phyloP scores from a whole-genome alignment of 306 rosid species.

The Begonia masoniana region DNA sequence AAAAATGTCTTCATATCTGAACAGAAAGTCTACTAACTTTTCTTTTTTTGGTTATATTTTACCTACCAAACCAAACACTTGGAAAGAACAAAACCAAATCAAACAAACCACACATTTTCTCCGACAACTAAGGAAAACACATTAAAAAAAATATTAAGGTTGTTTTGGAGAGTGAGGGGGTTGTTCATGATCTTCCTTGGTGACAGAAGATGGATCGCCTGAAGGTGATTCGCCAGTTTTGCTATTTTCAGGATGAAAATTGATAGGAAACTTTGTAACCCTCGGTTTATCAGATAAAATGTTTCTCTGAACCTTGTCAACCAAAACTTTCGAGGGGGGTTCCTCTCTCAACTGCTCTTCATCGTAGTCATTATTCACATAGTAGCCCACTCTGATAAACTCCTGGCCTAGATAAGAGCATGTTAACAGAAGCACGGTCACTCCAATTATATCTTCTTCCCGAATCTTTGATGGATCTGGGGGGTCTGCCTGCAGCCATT shows the following conservation, averaged over 20 bases:
- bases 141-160: slow-evolving; percentile 9
- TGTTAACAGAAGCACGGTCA: slow-evolving; percentile 65
- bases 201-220: slow-evolving; percentile 22
- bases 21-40: too few relatives aligned
- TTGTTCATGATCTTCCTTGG: slow-evolving; percentile 11
- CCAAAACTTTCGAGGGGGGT: slow-evolving; percentile 64
- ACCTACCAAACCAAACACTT: too few relatives aligned
- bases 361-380: slow-evolving; percentile 87
- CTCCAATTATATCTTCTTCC: slow-evolving; percentile 87
- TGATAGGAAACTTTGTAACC: slow-evolving; percentile 81
- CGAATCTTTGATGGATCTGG: slow-evolving; percentile 89
- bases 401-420: slow-evolving; percentile 89
- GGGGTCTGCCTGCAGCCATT: slow-evolving; percentile 61
- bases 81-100: too few relatives aligned
- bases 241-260: slow-evolving; percentile 34
- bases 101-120: too few relatives aligned
- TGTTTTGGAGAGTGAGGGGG: slow-evolving; percentile 16
- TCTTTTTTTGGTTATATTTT: too few relatives aligned
- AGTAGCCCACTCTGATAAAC: slow-evolving; percentile 79
- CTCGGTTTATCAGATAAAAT: slow-evolving; percentile 89
- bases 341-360: slow-evolving; percentile 92
- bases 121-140: too few relatives aligned
- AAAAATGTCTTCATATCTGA: too few relatives aligned
- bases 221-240: slow-evolving; percentile 17
- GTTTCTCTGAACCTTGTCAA: slow-evolving; percentile 74